Evolutionary conservation across 176 grass and related monocot species (phyloP), one percentile per base, ranked within the genome.

Genomic region (Phoenix roebelenii): DNA sequence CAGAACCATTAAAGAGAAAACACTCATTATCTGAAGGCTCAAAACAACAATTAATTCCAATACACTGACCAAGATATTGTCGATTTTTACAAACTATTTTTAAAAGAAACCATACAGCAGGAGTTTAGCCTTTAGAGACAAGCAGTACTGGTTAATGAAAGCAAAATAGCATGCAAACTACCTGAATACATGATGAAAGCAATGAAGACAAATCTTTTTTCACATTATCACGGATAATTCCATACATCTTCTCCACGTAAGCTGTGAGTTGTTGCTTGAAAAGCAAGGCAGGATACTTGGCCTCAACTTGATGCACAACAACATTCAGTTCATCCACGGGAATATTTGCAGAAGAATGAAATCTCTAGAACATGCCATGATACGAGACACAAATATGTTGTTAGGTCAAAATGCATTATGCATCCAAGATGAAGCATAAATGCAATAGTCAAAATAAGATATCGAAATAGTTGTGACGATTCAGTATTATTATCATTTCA

Each of bases 231-330:
- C 93, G 79, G 55, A 98, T 85, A 53, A 98, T 98, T 77, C 93
- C 93, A 74, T 88, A 98, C 64, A 98, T 92, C 64, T 98, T 98
- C 76, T 98, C 93, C 18, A 98, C 93, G 70, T 88, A 98, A 74
- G 93, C 93, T 55, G 87, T 98, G 75, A 98, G 61, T 67, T 98
- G 93, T 60, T 98, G 93, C 81, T 98, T 98, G 82, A 98, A 98
- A 78, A 98, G 93, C 76, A 98, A 85, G 15, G 93, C 93, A 67
- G 93, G 87, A 70, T 98, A 98, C 68, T 83, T 98, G 63, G 93
- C 93, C 79, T 98, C 93, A 54, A 98, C 93, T 80, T 91, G 71
- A 56, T 76, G 87, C 44, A 92, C 84, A 12, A 44, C 35, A 67
- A 89, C 84, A 71, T 92, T 84, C 57, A 81, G 74, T 39, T 75